Base-by-base conservation (phyloP, 805 yeast species). In the Lipomyces lipofer region DNA sequence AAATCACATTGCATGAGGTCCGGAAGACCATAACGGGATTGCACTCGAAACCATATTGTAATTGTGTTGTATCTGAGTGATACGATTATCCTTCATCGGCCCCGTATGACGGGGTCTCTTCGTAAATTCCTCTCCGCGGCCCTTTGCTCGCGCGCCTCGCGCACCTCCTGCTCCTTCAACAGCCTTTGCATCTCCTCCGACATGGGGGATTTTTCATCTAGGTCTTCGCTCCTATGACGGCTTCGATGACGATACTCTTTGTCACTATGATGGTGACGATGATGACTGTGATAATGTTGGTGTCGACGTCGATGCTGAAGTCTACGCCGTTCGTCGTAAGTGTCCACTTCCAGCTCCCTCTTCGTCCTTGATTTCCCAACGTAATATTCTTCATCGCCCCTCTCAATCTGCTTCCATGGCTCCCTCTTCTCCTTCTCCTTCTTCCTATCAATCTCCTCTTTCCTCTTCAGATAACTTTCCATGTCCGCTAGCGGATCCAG, bases 401-500 rank as follows among this genome's bases (percentile, higher is more conserved):
- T 35, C 10, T 40, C 47, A n/a, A 51, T 25, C 30, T 10, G 15
- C 25, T 43, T 32, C 48, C 52, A 24, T 22, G 48, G 52, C 27
- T 46, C 42, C 29, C 24, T 30, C 4, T n/a, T 35, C 29, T 24
- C 28, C 27, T 8, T 28, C n/a, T 30, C 48, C 39, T 35, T 12
- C 12, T 5, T 24, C 17, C 12, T 24, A 22, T 33, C 48, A 2
- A 47, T 40, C 22, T 10, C 27, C 36, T n/a, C 51, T 27, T 51
- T 50, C 32, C 29, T 54, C 15, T 21, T 19, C 42, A 54, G 32
- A 30, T 25, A 47, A 9, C 29, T 51, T 8, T 43, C 36, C 28
- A 55, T 47, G 12, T 28, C 35, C n/a, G 29, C 33, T 22, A 52
- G 49, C 47, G 59, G 59, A 43, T 55, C 56, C 24, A 21, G 32